Conservation (phyloP, 805 yeast genomes). For the Debaryomyces hansenii region DNA sequence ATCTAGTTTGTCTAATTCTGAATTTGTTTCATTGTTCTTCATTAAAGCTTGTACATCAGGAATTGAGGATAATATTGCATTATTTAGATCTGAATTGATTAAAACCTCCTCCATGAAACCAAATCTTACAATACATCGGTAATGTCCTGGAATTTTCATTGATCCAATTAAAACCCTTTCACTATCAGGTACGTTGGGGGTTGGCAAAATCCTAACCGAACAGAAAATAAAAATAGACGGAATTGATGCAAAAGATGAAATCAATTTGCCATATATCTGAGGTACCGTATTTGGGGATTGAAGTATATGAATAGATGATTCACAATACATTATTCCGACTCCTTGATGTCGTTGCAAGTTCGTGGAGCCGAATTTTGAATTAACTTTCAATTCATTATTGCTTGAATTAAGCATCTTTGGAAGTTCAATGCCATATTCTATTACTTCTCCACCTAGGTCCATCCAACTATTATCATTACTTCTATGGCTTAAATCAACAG, state of each 20-base stretch:
- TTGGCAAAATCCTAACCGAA: slow-evolving; percentile 40
- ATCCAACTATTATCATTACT: background rate
- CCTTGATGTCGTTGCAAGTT: slow-evolving; percentile 29
- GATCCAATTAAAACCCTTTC: slow-evolving; percentile 41
- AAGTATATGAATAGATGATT: slow-evolving; percentile 32
- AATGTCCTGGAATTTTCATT: slow-evolving; percentile 45
- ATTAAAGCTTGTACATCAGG: slow-evolving; percentile 15
- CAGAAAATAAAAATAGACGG: slow-evolving; percentile 47
- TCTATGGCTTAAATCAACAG: slow-evolving; percentile 16
- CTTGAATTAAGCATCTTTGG: background rate
- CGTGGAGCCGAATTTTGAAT: slow-evolving; percentile 19
- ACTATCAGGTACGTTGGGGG: slow-evolving; percentile 41
- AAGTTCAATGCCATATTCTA: slow-evolving; percentile 1
- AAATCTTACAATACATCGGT: slow-evolving; percentile 47
- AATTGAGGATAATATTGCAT: slow-evolving; percentile 18
- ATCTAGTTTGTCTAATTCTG: background rate
- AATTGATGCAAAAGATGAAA: slow-evolving; percentile 42
- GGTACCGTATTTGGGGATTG: slow-evolving; percentile 49
- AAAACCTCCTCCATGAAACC: slow-evolving; percentile 49
- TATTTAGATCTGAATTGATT: slow-evolving; percentile 18
- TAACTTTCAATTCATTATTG: slow-evolving; percentile 8
- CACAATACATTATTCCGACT: slow-evolving; percentile 43
- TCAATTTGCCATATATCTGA: slow-evolving; percentile 32
- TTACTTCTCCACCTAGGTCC: background rate
- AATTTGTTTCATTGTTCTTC: background rate